phyloP scores from a whole-genome alignment of 805 yeast genomes.

The Candida nonsorbophila region DNA sequence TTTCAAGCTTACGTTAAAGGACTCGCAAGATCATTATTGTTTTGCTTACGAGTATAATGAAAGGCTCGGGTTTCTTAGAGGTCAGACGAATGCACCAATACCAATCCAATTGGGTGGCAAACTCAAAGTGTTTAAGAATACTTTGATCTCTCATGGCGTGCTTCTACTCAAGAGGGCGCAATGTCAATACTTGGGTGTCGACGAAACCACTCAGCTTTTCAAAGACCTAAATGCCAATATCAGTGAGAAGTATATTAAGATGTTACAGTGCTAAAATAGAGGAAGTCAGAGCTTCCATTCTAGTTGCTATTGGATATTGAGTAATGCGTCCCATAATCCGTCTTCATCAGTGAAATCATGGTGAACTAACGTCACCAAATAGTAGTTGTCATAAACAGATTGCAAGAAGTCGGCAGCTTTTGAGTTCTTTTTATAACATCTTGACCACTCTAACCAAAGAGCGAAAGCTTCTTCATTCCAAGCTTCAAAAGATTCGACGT shows the following conservation, averaged over 20 bases:
- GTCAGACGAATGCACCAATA: constrained; percentile 21
- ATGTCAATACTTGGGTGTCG: constrained; percentile 29
- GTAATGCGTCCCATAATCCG: constrained; percentile 70
- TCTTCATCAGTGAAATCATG: constrained; percentile 73
- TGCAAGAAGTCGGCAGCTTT: constrained; percentile 58
- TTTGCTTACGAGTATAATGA: constrained; percentile 54
- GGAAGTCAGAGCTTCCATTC: constrained; percentile 7
- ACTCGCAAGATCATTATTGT: constrained; percentile 42
- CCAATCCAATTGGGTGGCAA: constrained; percentile 54
- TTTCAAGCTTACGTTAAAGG: constrained; percentile 57
- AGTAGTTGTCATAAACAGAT: constrained; percentile 55
- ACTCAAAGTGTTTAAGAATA: constrained; percentile 43
- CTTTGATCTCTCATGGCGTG: constrained; percentile 44
- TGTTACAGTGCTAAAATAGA: constrained; percentile 16
- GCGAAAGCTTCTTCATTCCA: constrained; percentile 96
- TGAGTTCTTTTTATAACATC: constrained; percentile 59
- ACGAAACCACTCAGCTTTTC: constrained; percentile 16
- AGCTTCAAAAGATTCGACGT: constrained; percentile 86
- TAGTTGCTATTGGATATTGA: constrained; percentile 16
- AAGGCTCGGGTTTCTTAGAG: constrained; percentile 44
- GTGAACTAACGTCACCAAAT: constrained; percentile 79
- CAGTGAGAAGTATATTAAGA: constrained; percentile 32
- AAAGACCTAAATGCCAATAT: constrained; percentile 27
- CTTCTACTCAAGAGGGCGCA: constrained; percentile 27
- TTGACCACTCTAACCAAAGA: constrained; percentile 90